phyloP scores from a whole-genome alignment of 805 yeast genomes.

The Ogataea trehaloabstinens region DNA sequence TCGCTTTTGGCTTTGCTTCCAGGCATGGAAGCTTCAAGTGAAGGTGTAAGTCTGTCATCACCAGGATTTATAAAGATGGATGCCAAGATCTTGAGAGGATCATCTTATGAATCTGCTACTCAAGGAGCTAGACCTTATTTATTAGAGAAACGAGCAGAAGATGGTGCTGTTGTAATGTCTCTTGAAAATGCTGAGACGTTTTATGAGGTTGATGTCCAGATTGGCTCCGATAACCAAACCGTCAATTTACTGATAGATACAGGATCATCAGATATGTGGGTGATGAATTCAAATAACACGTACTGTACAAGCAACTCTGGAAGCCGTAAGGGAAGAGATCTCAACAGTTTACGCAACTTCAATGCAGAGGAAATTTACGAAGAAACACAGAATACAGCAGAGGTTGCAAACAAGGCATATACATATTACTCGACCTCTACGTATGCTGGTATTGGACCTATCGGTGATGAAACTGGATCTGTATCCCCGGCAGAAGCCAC shows the following conservation, averaged over 20 bases:
- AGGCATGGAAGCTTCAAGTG: neutral
- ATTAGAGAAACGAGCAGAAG: conserved; percentile 24
- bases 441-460: neutral
- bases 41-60: neutral
- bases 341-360: conserved; percentile 3
- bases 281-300: conserved; percentile 48
- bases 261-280: conserved; percentile 76
- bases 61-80: conserved; percentile 18
- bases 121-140: conserved; percentile 15
- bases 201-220: conserved; percentile 41
- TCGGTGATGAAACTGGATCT: conserved; percentile 5
- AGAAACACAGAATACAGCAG: neutral
- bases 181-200: conserved; percentile 41
- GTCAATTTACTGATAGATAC: conserved; percentile 65
- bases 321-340: conserved; percentile 11
- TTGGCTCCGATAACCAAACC: conserved; percentile 61
- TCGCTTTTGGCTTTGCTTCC: too few relatives aligned
- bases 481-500: conserved; percentile 15
- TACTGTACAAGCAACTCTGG: conserved; percentile 31
- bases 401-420: neutral
- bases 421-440: neutral
- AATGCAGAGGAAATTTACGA: neutral
- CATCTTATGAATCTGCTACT: conserved; percentile 10
- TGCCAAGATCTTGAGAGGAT: conserved; percentile 22
- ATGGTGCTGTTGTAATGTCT: conserved; percentile 30